Percentiles rank a stretch among this genome's conserved stretches.
These are phyloP conservation scores for Triangularia verruculosa DNA, from an alignment of 2,329 filamentous ascomycete species.

Conservation along the genomic window DNA sequence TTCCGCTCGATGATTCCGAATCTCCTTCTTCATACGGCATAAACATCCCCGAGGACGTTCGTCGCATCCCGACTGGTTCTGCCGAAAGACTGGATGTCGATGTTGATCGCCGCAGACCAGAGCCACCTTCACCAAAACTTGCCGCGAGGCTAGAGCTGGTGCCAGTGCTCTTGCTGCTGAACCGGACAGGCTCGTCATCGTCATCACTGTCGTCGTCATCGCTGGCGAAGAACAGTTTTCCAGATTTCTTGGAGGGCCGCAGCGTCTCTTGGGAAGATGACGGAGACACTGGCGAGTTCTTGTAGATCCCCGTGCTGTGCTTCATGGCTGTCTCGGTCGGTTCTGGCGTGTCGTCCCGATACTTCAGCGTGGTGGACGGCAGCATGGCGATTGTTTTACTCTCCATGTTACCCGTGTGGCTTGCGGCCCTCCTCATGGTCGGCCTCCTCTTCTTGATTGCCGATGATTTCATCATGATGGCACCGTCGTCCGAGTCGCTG, in stretches of 20 bases:
- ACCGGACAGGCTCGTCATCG: conserved; percentile 37
- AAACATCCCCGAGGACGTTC: conserved; percentile 85
- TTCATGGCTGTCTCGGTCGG: conserved; percentile 60
- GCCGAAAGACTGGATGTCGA: conserved; percentile 49
- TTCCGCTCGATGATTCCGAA: conserved; percentile 52
- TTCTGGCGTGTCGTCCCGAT: conserved; percentile 73
- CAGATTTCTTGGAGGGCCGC: conserved; percentile 64
- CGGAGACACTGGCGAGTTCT: conserved; percentile 58
- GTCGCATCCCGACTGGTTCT: conserved; percentile 62
- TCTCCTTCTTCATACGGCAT: conserved; percentile 82
- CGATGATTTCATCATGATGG: conserved; percentile 77
- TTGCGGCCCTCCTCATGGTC: conserved; percentile 45
- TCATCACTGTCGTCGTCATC: conserved; percentile 60
- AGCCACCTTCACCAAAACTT: conserved; percentile 24
- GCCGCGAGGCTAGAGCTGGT: conserved; percentile 20
- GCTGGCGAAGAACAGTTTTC: conserved; percentile 62
- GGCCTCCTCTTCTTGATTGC: conserved; percentile 52
- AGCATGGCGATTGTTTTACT: conserved; percentile 86
- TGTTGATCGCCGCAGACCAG: conserved; percentile 46
- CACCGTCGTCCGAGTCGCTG: conserved; percentile 70
- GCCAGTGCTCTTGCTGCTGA: conserved; percentile 23
- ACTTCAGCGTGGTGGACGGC: conserved; percentile 84
- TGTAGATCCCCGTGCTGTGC: conserved; percentile 49
- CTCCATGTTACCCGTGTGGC: conserved; percentile 46
- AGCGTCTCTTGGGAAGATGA: conserved; percentile 82